Evolutionary conservation across 192 early-diverging fungal species (phyloP).

Genomic region (Dissophora ornata): DNA sequence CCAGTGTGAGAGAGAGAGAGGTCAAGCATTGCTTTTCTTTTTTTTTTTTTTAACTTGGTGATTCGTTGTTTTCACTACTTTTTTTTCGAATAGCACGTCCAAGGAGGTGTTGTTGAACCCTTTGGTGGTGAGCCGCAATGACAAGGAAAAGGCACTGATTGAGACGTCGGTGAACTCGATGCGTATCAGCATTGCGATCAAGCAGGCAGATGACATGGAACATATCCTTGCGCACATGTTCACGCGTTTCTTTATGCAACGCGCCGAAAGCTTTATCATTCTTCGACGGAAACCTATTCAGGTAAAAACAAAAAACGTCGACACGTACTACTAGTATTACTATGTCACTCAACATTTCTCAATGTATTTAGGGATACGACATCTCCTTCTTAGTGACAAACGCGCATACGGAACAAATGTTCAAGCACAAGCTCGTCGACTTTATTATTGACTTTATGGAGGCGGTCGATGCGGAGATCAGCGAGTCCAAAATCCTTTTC

Average conservation of each 20-base stretch:
- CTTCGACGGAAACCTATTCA: not conserved
- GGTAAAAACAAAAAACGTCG: not conserved
- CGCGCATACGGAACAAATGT: constrained; percentile 3
- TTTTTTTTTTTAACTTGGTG: too few relatives aligned
- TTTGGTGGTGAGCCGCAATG: not conserved
- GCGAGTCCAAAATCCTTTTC: not conserved
- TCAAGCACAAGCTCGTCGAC: constrained; percentile 5
- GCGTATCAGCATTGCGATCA: constrained; percentile 2
- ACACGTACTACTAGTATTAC: too few relatives aligned
- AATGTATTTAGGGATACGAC: constrained; percentile 8
- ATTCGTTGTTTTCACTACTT: not conserved
- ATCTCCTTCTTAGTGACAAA: constrained; percentile 3
- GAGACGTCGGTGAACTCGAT: constrained; percentile 1
- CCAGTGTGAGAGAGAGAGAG: not conserved
- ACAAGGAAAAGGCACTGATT: not conserved
- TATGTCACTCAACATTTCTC: too few relatives aligned
- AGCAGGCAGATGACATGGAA: not conserved
- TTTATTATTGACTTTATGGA: constrained; percentile 8
- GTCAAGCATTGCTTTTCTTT: too few relatives aligned
- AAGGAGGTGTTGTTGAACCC: not conserved
- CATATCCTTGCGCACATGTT: not conserved
- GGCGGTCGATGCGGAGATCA: not conserved
- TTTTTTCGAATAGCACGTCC: not conserved
- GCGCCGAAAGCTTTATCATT: constrained; percentile 6
- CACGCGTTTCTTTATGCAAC: constrained; percentile 7